Base-by-base conservation (phyloP, 805 yeast genomes). In the Wickerhamiella domercqiae region DNA sequence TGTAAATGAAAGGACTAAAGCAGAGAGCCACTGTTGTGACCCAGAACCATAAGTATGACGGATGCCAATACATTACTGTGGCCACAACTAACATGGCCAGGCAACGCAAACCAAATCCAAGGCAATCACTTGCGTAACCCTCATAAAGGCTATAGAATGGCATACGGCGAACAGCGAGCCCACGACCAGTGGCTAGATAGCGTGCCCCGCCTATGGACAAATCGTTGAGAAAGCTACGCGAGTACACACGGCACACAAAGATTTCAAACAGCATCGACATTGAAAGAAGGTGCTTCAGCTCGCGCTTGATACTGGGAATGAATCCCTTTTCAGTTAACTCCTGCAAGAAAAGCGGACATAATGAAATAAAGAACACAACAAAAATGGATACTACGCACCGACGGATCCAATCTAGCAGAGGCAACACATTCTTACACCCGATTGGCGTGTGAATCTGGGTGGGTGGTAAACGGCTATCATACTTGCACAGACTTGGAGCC, bases 21-120 rank as follows among this genome's bases (percentile, higher is more conserved):
- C 82, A 69, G 53, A 86, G 66, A 1, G 95, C 75, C 21, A 83
- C 68, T 45, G 81, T 66, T 11, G 93, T 78, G 39, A 84, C 76
- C 95, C 95, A 84, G 70, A 84, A 84, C 94, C 94, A 84, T 40
- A 84, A 62, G 47, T 83, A 67, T 32, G 94, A 78, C 19, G 90
- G 75, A 64, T 78, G 68, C 84, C 86, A 79, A 67, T 75, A 70
- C 0, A 73, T 60, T 11, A 72, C 48, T 2, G 81, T 68, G 29
- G 73, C 64, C 48, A 70, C 75, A 3, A 75, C 47, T 31, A 79
- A 63, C 44, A 75, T 52, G 39, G 70, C 47, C 30, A 71, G 57
- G 19, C 71, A 64, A 2, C 64, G 53, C 1, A 70, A 64, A 2
- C 83, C 86, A 60, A 71, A 72, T 50, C 77, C 74, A 32, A 76